Conservation (phyloP, 192 early-diverging fungal species). For the Bifiguratus adelaidae region DNA sequence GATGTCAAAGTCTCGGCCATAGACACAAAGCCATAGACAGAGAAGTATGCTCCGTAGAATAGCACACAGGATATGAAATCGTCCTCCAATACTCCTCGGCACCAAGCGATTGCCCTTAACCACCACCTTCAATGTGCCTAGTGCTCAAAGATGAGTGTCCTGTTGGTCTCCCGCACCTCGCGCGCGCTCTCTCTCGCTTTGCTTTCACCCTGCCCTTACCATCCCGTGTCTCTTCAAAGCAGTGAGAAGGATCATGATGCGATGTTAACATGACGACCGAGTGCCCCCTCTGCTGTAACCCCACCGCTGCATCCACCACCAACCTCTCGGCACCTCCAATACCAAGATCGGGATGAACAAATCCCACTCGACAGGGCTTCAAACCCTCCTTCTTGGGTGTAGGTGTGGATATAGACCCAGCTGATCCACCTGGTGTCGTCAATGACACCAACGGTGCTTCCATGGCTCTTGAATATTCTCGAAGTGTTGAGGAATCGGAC, state of each 20-base stretch:
- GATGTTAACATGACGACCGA: slow-evolving; percentile 75
- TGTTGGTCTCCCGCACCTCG: too few species aligned
- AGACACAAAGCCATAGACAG: slow-evolving; percentile 33
- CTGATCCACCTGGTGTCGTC: too few species aligned
- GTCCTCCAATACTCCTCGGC: slow-evolving; percentile 59
- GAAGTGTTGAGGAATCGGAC: too few species aligned
- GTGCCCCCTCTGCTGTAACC: slow-evolving; percentile 73
- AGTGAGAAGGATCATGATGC: slow-evolving; percentile 80
- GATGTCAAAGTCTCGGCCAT: slow-evolving; percentile 51
- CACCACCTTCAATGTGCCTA: slow-evolving; percentile 66
- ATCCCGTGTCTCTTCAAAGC: slow-evolving; percentile 86
- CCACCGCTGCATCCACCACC: slow-evolving; percentile 84
- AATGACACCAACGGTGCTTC: too few species aligned
- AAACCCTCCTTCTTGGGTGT: background rate
- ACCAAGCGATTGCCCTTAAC: slow-evolving; percentile 64
- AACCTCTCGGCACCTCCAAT: slow-evolving; percentile 95
- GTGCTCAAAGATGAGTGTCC: background rate
- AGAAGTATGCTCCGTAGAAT: slow-evolving; percentile 67
- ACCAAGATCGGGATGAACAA: slow-evolving; percentile 91
- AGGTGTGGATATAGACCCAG: too few species aligned
- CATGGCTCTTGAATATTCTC: too few species aligned
- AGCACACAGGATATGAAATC: slow-evolving; percentile 73
- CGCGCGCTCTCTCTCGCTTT: too few species aligned
- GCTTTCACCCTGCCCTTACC: too few species aligned
- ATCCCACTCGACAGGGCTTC: slow-evolving; percentile 47